These are phyloP conservation scores for Yarrowia yakushimensis DNA, from an alignment of 805 yeast species.

Conservation along the genomic window DNA sequence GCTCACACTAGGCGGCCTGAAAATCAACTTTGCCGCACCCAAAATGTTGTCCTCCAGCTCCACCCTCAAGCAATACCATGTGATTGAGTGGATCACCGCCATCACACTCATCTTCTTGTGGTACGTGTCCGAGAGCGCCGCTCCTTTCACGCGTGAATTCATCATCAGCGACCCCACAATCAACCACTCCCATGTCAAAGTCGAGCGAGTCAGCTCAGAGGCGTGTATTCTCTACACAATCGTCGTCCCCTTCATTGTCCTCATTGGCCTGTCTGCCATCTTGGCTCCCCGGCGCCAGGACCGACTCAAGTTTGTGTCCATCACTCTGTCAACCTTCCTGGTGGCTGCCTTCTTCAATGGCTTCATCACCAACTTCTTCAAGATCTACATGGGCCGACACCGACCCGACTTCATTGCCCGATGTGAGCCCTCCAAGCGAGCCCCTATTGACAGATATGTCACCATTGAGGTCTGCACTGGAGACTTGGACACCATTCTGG, in stretches of 20 bases:
- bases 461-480: constrained; percentile 40
- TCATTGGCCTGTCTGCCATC: constrained; percentile 35
- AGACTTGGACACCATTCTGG: constrained; percentile 37
- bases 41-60: constrained; percentile 17
- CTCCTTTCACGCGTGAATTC: constrained; percentile 22
- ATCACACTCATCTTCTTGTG: constrained; percentile 2
- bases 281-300: constrained; percentile 26
- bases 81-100: constrained; percentile 19
- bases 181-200: constrained; percentile 6
- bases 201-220: constrained; percentile 6
- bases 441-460: constrained; percentile 45
- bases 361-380: constrained; percentile 66
- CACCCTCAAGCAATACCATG: constrained; percentile 19
- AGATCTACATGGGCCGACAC: constrained; percentile 82
- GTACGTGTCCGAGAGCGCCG: constrained; percentile 5
- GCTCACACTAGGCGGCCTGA: constrained; percentile 23
- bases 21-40: constrained; percentile 18
- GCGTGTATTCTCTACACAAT: constrained; percentile 19
- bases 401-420: constrained; percentile 91
- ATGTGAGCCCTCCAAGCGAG: constrained; percentile 61
- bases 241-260: constrained; percentile 19
- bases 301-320: constrained; percentile 48
- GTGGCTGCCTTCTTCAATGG: constrained; percentile 43
- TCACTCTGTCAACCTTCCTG: constrained; percentile 18
- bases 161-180: constrained; percentile 22